phyloP scores from a whole-genome alignment of 2,329 filamentous ascomycete genomes.

The Penicillium brevicompactum region DNA sequence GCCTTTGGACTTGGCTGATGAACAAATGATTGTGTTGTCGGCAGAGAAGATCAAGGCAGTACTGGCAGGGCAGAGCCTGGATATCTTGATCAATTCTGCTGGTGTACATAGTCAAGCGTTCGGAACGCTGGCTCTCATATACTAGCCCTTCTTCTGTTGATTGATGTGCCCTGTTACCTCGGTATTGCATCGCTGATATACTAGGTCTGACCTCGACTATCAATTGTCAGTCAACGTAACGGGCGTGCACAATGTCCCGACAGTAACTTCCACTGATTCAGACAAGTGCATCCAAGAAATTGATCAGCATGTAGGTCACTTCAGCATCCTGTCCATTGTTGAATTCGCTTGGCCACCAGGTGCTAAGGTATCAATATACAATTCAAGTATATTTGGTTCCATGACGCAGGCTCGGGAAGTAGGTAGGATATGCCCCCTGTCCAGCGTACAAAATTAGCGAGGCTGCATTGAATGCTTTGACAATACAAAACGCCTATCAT shows the following conservation, averaged over 20 bases:
- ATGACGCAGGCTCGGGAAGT: slow-evolving; percentile 30
- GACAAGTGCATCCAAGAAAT: background rate
- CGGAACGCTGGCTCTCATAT: slow-evolving; percentile 19
- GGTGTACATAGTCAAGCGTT: slow-evolving; percentile 22
- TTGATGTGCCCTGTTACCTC: background rate
- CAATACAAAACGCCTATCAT: slow-evolving; percentile 37
- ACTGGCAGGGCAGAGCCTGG: slow-evolving; percentile 39
- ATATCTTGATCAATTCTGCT: slow-evolving; percentile 37
- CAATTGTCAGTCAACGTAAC: slow-evolving; percentile 46
- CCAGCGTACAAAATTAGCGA: slow-evolving; percentile 52
- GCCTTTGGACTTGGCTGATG: slow-evolving; percentile 39
- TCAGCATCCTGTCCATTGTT: background rate
- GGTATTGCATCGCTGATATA: background rate
- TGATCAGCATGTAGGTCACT: background rate
- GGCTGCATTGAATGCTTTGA: slow-evolving; percentile 52
- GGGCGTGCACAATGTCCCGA: slow-evolving; percentile 35
- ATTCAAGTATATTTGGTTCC: slow-evolving; percentile 46
- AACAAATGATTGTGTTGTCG: slow-evolving; percentile 38
- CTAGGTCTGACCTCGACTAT: slow-evolving; percentile 17
- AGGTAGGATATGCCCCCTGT: slow-evolving; percentile 22
- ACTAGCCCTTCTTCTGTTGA: background rate
- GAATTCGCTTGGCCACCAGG: background rate
- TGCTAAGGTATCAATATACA: slow-evolving; percentile 17
- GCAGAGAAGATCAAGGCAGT: slow-evolving; percentile 33
- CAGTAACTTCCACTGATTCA: slow-evolving; percentile 33